phyloP scores from a whole-genome alignment of 257 asterid genomes.

The Plantago elongata region DNA sequence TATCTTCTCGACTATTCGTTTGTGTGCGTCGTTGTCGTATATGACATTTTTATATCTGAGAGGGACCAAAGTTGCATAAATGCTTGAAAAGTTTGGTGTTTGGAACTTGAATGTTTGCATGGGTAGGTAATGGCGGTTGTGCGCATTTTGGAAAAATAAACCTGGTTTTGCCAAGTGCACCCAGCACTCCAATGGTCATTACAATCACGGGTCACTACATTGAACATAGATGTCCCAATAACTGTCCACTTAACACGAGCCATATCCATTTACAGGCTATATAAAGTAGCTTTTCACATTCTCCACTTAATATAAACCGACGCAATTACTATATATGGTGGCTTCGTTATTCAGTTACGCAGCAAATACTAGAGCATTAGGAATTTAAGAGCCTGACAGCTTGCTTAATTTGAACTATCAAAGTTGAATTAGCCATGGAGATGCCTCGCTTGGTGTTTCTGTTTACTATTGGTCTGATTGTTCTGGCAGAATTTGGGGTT shows the following conservation, averaged over 20 bases:
- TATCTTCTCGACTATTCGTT: too few species aligned
- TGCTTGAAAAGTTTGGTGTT: conserved; percentile 17
- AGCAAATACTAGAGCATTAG: conserved; percentile 11
- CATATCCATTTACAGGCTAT: background rate
- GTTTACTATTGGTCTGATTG: conserved; percentile 20
- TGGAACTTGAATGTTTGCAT: conserved; percentile 18
- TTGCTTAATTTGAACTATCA: conserved; percentile 5
- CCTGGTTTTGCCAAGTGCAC: conserved; percentile 2
- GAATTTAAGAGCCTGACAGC: conserved; percentile 1
- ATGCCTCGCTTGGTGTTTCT: conserved; percentile 20
- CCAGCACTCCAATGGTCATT: background rate
- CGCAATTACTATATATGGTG: conserved; percentile 16
- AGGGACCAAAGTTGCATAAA: background rate
- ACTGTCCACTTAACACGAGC: background rate
- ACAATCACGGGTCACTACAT: conserved; percentile 9
- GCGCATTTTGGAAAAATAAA: conserved; percentile 16
- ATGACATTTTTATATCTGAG: background rate
- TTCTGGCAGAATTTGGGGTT: conserved; percentile 19
- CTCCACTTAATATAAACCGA: too few species aligned
- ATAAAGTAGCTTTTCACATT: too few species aligned
- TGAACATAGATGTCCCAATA: conserved; percentile 1
- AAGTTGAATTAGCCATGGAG: background rate
- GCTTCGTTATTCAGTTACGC: conserved; percentile 17
- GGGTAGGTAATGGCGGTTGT: conserved; percentile 30
- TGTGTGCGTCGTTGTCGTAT: background rate